Percentiles rank a stretch among this genome's conserved stretches.
Evolutionary conservation across 345 rosid genomes (phyloP).

Genomic region (Euphorbia lathyris): DNA sequence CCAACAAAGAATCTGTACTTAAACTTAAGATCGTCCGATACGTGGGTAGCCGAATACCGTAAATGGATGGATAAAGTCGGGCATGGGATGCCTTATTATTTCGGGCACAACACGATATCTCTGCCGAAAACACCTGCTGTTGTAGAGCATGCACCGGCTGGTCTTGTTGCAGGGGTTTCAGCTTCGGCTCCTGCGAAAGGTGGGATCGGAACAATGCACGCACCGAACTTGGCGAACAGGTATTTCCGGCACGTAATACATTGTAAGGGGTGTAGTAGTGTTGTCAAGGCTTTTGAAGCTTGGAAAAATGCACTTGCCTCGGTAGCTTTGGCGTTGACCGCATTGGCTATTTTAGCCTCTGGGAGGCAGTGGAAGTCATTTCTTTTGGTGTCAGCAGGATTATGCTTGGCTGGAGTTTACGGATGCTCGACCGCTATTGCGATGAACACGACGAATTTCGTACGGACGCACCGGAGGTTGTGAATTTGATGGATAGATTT

Average conservation of each 20-base stretch:
- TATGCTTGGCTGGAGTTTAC: conserved; percentile 58
- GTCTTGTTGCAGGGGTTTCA: conserved; percentile 64
- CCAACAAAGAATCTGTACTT: conserved; percentile 81
- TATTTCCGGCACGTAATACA: conserved; percentile 85
- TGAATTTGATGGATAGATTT: conserved; percentile 18
- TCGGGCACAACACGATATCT: conserved; percentile 70
- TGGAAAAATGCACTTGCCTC: conserved; percentile 64
- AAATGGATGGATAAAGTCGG: conserved; percentile 99
- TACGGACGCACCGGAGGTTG: conserved; percentile 79
- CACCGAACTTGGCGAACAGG: conserved; percentile 75
- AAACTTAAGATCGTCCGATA: conserved; percentile 73
- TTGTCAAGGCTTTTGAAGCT: conserved; percentile 46
- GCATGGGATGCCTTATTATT: conserved; percentile 95
- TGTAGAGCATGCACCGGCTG: conserved; percentile 89
- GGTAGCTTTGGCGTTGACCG: conserved; percentile 40
- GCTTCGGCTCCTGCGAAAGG: conserved; percentile 85
- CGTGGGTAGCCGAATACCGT: conserved; percentile 88
- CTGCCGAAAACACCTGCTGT: conserved; percentile 71
- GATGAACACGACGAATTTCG: conserved; percentile 81
- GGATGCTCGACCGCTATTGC: conserved; percentile 57
- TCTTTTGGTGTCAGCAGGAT: conserved; percentile 49
- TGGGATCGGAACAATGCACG: conserved; percentile 64
- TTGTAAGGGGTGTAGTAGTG: conserved; percentile 73
- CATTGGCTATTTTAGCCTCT: conserved; percentile 62
- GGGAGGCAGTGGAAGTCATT: conserved; percentile 71